Conservation (phyloP, 345 rosid genomes). For the Boechera retrofracta region DNA sequence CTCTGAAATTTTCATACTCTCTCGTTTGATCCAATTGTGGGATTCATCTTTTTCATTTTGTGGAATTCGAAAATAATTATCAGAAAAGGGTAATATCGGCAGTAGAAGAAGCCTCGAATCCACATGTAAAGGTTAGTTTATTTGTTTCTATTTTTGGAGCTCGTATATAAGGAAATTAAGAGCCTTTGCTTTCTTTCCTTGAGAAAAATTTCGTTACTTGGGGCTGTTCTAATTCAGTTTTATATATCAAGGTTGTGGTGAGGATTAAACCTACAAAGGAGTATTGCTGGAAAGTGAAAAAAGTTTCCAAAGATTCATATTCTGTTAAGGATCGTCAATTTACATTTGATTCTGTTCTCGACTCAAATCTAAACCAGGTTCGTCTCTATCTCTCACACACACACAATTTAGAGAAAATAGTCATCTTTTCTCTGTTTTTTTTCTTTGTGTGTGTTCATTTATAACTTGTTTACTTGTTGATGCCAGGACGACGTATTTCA, state of each 20-base stretch:
- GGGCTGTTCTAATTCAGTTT: not conserved
- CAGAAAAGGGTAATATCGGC: conserved; percentile 48
- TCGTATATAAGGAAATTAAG: not conserved
- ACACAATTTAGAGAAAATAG: not conserved
- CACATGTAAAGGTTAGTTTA: conserved; percentile 68
- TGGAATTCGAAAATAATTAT: not conserved
- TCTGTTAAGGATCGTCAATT: conserved; percentile 67
- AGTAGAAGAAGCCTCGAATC: conserved; percentile 51
- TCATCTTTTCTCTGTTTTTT: not conserved
- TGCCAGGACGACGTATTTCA: conserved; percentile 78
- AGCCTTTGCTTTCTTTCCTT: conserved; percentile 17
- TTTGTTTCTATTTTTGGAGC: conserved; percentile 1
- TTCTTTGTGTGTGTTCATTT: not conserved
- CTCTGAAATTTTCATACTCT: not conserved
- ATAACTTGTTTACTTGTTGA: conserved; percentile 29
- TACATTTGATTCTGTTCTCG: conserved; percentile 81
- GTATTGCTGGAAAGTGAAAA: conserved; percentile 53
- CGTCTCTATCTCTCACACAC: not conserved
- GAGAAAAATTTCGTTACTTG: not conserved
- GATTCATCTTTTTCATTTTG: not conserved
- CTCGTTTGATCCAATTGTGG: not conserved
- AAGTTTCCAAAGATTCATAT: conserved; percentile 64
- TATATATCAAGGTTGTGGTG: conserved; percentile 66
- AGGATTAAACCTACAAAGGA: conserved; percentile 69
- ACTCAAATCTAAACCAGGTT: conserved; percentile 83